Evolutionary conservation across 2,329 filamentous ascomycete genomes (phyloP).

Genomic region (Ploettnerulaceae sp.): DNA sequence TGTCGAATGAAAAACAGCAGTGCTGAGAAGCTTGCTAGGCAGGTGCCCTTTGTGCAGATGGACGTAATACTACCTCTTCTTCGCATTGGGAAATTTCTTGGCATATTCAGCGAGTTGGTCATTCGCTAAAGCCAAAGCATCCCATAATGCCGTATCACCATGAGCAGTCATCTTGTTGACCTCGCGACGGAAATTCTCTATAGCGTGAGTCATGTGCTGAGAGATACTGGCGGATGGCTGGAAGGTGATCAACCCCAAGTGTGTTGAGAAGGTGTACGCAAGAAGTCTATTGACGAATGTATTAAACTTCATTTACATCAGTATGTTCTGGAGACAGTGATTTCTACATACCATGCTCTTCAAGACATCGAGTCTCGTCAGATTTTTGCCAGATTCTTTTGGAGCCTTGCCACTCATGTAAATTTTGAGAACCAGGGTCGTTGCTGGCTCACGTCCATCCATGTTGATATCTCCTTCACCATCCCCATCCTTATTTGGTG

Average conservation of each 20-base stretch:
- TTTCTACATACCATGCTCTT: constrained; percentile 13
- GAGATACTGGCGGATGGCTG: constrained; percentile 1
- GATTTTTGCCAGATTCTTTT: constrained; percentile 2
- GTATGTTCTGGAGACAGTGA: no score
- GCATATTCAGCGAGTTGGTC: constrained; percentile 10
- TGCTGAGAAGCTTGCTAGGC: no score
- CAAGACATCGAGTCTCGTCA: constrained; percentile 7
- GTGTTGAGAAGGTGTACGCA: constrained; percentile 9
- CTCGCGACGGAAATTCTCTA: constrained; percentile 11
- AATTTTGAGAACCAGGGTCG: constrained; percentile 8
- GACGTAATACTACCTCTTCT: no score
- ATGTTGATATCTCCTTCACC: constrained; percentile 2
- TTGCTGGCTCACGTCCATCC: background rate
- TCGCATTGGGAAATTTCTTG: constrained; percentile 11
- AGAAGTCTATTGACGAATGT: constrained; percentile 9
- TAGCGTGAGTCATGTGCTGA: constrained; percentile 4
- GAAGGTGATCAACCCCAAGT: constrained; percentile 13
- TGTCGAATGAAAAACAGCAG: no score
- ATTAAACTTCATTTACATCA: no score
- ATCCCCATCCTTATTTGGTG: background rate
- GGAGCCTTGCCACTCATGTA: background rate
- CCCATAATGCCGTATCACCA: constrained; percentile 11
- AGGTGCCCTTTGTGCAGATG: constrained; percentile 5
- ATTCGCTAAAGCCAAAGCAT: constrained; percentile 9
- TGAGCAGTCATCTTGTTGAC: constrained; percentile 5